These are phyloP conservation scores for Eremothecium coryli DNA, from an alignment of 1,139 yeast species.

Conservation along the genomic window DNA sequence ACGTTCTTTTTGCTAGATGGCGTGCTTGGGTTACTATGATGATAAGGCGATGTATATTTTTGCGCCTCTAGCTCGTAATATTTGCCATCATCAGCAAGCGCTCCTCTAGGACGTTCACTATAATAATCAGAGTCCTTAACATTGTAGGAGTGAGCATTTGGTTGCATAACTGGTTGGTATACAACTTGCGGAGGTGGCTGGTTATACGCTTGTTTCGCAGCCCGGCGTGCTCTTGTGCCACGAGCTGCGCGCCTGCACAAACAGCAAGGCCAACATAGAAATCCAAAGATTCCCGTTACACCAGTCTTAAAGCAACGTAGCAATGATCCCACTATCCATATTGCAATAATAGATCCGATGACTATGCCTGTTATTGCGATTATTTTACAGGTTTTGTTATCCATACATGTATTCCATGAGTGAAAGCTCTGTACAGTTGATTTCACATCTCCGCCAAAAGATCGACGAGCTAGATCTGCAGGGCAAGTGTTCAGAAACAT, in stretches of 20 bases:
- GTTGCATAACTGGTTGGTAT: conserved; percentile 27
- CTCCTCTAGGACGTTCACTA: conserved; percentile 1
- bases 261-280: conserved; percentile 38
- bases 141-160: conserved; percentile 18
- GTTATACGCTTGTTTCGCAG: conserved; percentile 13
- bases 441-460: conserved; percentile 17
- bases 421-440: conserved; percentile 49
- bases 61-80: conserved; percentile 4
- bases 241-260: conserved; percentile 9
- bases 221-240: conserved; percentile 8
- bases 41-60: neutral
- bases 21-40: neutral
- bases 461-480: neutral
- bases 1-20: no score
- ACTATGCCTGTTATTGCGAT: conserved; percentile 69
- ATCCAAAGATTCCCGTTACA: conserved; percentile 31
- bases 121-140: conserved; percentile 3
- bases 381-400: conserved; percentile 61
- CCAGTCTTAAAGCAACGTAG: conserved; percentile 37
- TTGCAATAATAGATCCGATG: conserved; percentile 37
- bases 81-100: neutral
- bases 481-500: conserved; percentile 1
- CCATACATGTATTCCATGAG: conserved; percentile 75
- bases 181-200: conserved; percentile 20
- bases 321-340: conserved; percentile 36